Evolutionary conservation across 495 filamentous ascomycete species (phyloP).

Genomic region (Pyrenopolyporus hunteri): DNA sequence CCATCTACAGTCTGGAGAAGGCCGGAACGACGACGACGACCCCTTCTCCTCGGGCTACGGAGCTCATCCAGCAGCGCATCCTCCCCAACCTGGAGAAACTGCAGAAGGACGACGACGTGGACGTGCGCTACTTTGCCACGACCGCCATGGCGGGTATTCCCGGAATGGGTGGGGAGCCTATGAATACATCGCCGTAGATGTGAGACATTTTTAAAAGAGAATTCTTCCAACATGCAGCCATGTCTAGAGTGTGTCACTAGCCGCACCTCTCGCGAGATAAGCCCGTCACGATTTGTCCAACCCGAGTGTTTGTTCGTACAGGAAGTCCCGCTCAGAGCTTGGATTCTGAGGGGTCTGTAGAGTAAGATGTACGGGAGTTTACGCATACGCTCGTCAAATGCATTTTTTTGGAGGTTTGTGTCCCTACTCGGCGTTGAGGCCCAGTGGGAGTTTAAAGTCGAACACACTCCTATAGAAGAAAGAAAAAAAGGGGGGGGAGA

Average conservation of each 20-base stretch:
- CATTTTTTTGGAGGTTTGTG: slow-evolving; percentile 35
- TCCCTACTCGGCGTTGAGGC: slow-evolving; percentile 20
- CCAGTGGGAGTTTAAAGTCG: slow-evolving; percentile 13
- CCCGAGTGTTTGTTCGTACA: slow-evolving; percentile 16
- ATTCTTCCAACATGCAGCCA: slow-evolving; percentile 31
- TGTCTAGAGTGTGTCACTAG: slow-evolving; percentile 35
- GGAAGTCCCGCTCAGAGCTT: slow-evolving; percentile 11
- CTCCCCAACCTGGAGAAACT: slow-evolving; percentile 92
- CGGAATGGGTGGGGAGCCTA: slow-evolving; percentile 57
- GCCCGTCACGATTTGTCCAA: slow-evolving; percentile 22
- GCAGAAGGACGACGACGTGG: slow-evolving; percentile 94
- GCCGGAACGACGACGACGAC: slow-evolving; percentile 61
- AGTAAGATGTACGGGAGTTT: slow-evolving; percentile 21
- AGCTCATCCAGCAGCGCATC: slow-evolving; percentile 86
- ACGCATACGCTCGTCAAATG: slow-evolving; percentile 25
- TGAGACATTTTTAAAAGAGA: slow-evolving; percentile 40
- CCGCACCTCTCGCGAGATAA: slow-evolving; percentile 36
- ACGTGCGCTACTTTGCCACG: slow-evolving; percentile 92
- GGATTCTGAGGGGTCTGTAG: slow-evolving; percentile 21
- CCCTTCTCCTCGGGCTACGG: slow-evolving; percentile 74
- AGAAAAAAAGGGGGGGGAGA: background rate
- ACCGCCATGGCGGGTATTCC: slow-evolving; percentile 53
- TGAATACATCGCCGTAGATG: slow-evolving; percentile 66
- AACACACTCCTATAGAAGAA: slow-evolving; percentile 28
- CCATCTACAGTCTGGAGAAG: slow-evolving; percentile 83